Conservation (phyloP, 257 asterid genomes). For the Scutellaria galericulata region DNA sequence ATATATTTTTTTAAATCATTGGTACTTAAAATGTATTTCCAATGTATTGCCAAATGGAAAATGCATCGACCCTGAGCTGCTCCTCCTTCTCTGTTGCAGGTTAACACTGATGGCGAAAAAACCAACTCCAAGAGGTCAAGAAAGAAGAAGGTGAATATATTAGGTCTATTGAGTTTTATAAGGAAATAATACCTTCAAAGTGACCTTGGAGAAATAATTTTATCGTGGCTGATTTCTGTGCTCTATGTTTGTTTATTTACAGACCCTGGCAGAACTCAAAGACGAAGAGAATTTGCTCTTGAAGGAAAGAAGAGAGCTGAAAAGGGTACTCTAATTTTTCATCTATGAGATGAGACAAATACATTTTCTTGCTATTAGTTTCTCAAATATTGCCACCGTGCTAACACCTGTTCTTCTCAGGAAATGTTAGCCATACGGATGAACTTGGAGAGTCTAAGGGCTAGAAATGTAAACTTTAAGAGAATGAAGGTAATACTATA, state of each 20-base stretch:
- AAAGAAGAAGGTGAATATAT: slow-evolving; percentile 59
- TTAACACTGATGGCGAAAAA: slow-evolving; percentile 43
- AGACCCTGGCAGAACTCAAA: slow-evolving; percentile 68
- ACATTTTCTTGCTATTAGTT: not conserved
- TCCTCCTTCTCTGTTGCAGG: slow-evolving; percentile 40
- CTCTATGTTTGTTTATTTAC: slow-evolving; percentile 25
- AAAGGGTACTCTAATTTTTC: slow-evolving; percentile 47
- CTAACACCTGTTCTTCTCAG: slow-evolving; percentile 41
- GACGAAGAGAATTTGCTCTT: slow-evolving; percentile 53
- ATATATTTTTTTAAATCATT: not conserved
- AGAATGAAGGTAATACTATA: slow-evolving; percentile 60
- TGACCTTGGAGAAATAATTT: not conserved
- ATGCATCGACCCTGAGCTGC: not conserved
- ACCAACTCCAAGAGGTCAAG: slow-evolving; percentile 54
- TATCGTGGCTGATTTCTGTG: not conserved
- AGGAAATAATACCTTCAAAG: not conserved
- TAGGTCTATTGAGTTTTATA: not conserved
- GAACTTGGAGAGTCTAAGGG: slow-evolving; percentile 58
- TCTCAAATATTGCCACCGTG: not conserved
- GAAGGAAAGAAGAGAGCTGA: slow-evolving; percentile 65
- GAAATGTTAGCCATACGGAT: slow-evolving; percentile 50
- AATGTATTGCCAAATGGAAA: slow-evolving; percentile 1
- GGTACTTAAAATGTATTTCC: not conserved
- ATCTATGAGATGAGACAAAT: not conserved
- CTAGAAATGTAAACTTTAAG: slow-evolving; percentile 58